These are phyloP conservation scores for Candolleomyces eurysporus DNA, from an alignment of 768 basidiomycete species.

Conservation along the genomic window DNA sequence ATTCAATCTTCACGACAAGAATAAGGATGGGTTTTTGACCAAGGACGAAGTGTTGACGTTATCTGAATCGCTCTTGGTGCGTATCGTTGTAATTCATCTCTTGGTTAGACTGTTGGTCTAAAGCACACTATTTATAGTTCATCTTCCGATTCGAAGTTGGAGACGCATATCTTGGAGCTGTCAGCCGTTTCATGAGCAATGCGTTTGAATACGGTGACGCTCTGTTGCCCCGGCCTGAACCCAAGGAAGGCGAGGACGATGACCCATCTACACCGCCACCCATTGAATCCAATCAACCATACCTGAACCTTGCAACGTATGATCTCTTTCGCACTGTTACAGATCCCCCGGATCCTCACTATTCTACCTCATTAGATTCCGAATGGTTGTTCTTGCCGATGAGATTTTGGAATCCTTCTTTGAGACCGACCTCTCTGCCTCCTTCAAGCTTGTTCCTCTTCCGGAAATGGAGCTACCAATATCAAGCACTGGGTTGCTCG, in stretches of 20 bases:
- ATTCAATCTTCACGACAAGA: constrained; percentile 92
- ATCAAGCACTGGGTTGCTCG: constrained; percentile 60
- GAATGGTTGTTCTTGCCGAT: constrained; percentile 98
- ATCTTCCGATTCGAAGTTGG: constrained; percentile 97
- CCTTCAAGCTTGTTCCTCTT: constrained; percentile 77
- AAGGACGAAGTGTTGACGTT: constrained; percentile 96
- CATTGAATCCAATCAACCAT: constrained; percentile 79
- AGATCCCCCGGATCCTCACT: neutral
- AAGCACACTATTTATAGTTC: constrained; percentile 52
- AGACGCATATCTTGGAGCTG: constrained; percentile 93
- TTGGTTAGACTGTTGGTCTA: neutral
- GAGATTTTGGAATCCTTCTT: constrained; percentile 97
- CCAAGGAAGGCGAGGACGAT: constrained; percentile 23
- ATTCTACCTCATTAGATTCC: constrained; percentile 59
- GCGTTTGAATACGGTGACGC: constrained; percentile 98
- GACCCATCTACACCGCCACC: constrained; percentile 37
- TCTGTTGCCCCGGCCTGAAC: constrained; percentile 58
- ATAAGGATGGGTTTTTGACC: constrained; percentile 92
- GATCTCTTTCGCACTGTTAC: constrained; percentile 16
- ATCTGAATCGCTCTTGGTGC: constrained; percentile 89
- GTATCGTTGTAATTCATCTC: constrained; percentile 18
- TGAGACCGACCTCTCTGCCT: constrained; percentile 84
- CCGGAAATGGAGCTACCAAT: constrained; percentile 65
- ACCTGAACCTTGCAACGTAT: constrained; percentile 87
- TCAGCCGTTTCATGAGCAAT: constrained; percentile 97